Percentiles rank a stretch among this genome's conserved stretches.
These are phyloP conservation scores for Moricandia arvensis DNA, from an alignment of 345 rosid genomes.

Conservation along the genomic window DNA sequence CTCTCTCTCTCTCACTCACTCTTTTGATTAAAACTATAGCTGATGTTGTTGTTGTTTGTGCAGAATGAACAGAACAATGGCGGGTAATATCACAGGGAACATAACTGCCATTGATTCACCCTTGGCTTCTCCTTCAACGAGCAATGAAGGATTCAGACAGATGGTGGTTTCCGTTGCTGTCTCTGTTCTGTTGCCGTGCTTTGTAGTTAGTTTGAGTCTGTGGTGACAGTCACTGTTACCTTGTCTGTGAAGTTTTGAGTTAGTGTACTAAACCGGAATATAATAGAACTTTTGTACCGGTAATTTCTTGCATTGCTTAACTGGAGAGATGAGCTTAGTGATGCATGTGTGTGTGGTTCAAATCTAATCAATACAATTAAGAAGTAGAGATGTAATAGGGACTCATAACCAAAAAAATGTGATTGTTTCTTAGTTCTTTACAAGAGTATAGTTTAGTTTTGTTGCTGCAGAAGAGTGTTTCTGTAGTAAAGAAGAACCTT, in stretches of 20 bases:
- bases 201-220: slow-evolving; percentile 2
- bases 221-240: slow-evolving; percentile 18
- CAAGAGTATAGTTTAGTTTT: slow-evolving; percentile 14
- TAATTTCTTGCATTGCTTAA: background rate
- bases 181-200: slow-evolving; percentile 32
- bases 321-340: slow-evolving; percentile 1
- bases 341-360: slow-evolving; percentile 15
- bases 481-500: too few relatives aligned
- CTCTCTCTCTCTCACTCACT: background rate
- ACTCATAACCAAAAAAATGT: slow-evolving; percentile 14
- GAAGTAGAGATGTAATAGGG: background rate
- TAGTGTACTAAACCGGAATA: slow-evolving; percentile 17
- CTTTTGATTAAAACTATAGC: background rate
- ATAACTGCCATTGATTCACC: slow-evolving; percentile 41
- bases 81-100: slow-evolving; percentile 33
- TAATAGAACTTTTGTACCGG: slow-evolving; percentile 9
- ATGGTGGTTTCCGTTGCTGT: slow-evolving; percentile 12
- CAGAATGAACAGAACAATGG: slow-evolving; percentile 36
- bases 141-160: slow-evolving; percentile 21
- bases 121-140: slow-evolving; percentile 33
- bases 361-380: slow-evolving; percentile 1
- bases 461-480: slow-evolving; percentile 2
- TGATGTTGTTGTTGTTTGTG: background rate
- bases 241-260: slow-evolving; percentile 21
- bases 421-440: slow-evolving; percentile 23